Evolutionary conservation across 768 basidiomycete species (phyloP), one percentile per base, ranked within the genome.

Genomic region (Hirschioporus abietinus): DNA sequence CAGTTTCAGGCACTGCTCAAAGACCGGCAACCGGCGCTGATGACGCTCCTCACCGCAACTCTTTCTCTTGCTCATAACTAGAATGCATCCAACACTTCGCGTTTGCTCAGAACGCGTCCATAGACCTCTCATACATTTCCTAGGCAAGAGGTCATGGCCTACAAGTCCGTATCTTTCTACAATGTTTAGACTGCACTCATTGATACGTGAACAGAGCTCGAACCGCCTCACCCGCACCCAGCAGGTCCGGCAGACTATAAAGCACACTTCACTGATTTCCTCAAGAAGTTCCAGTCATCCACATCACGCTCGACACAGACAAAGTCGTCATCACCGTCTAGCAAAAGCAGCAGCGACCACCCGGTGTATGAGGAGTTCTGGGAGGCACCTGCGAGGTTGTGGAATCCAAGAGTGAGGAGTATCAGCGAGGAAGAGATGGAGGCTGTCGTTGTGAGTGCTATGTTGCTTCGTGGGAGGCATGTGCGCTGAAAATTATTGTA

Each of bases 341-440:
- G 25, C 17, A 58, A 65, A 24, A 3, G 12, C 15, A 64, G 30
- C 25, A 30, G 63, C 9, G 70, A 67, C 12, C 66, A 70, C 7
- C 42, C 35, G 63, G 71, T 42, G 76, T 82, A 78, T 70, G 72
- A 59, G 71, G 86, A 81, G 58, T 89, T 85, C 73, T 92, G 91
- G 91, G 83, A 91, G 63, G 88, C 86, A 3, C 90, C 91, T 0
- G 72, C 80, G 9, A 79, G 82, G 62, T 80, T 86, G 68, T 89
- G 86, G 87, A 80, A 76, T 64, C 83, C 84, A 17, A 79, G 76
- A 67, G 75, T 78, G 23, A 81, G 80, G 61, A 74, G 83, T 35
- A 71, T 91, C 15, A 80, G 83, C 27, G 80, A 88, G 20, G 71
- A 68, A 1, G 90, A 92, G 76, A 87, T 91, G 65, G 84, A 89